These are phyloP conservation scores for Tetrahymena thermophila DNA, from an alignment of 73 alveolate species.

Conservation along the genomic window DNA sequence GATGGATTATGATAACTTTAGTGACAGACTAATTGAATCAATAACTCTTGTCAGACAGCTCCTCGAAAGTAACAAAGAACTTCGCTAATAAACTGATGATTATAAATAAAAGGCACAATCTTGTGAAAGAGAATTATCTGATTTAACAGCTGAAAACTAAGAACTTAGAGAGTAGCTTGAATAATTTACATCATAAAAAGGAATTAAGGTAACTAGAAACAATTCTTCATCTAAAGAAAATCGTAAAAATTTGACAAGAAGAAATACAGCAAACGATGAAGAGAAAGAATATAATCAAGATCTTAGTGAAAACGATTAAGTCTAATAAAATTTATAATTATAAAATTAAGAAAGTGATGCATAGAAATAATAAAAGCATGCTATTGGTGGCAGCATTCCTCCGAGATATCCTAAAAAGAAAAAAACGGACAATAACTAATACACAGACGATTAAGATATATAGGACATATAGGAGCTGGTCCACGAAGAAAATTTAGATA, in stretches of 20 bases:
- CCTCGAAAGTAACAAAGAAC: slow-evolving; percentile 26
- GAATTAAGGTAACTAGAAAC: not conserved
- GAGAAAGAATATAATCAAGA: not conserved
- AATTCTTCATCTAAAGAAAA: not conserved
- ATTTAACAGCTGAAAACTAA: slow-evolving; percentile 8
- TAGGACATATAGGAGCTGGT: not conserved
- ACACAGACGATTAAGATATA: not conserved
- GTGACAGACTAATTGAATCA: slow-evolving; percentile 44
- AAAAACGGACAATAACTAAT: not conserved
- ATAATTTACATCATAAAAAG: not conserved
- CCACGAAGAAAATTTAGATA: not conserved
- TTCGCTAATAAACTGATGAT: slow-evolving; percentile 27
- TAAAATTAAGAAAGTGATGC: not conserved
- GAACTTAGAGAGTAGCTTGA: slow-evolving; percentile 26
- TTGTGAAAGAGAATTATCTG: slow-evolving; percentile 7
- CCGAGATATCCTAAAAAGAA: not conserved
- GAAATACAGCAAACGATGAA: not conserved
- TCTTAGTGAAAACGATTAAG: not conserved
- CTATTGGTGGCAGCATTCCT: not conserved
- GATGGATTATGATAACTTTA: slow-evolving; percentile 10
- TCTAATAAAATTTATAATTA: not conserved
- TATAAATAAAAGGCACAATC: not conserved
- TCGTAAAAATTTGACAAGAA: not conserved
- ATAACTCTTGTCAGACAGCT: slow-evolving; percentile 39
- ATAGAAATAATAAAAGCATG: not conserved